A percentile compares a stretch with the other conserved stretches of the same genome.
Evolutionary conservation across 495 filamentous ascomycete genomes (phyloP).

Genomic region (Astrothelium macrocarpum): DNA sequence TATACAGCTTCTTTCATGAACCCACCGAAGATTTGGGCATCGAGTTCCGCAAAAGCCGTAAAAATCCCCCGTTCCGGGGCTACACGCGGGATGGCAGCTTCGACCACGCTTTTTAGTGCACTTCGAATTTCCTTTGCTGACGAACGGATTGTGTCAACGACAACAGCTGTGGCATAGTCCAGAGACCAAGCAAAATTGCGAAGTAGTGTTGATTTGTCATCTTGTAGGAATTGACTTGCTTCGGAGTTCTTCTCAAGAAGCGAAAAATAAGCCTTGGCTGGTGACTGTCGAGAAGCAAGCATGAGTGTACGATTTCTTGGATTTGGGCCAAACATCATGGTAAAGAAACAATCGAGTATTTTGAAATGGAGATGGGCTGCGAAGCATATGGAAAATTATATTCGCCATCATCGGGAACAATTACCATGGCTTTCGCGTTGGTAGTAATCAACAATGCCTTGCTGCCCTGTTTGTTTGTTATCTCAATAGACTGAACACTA

Average conservation of each 20-base stretch:
- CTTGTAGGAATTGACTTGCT: not conserved
- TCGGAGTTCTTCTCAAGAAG: slow-evolving; percentile 1
- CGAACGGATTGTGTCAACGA: not conserved
- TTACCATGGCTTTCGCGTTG: not conserved
- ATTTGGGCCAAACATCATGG: not conserved
- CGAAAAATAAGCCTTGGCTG: not conserved
- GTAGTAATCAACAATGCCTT: not conserved
- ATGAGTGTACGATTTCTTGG: not conserved
- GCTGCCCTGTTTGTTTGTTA: not conserved
- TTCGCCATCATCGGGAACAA: not conserved
- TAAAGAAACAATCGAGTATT: not conserved
- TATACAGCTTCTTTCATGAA: not conserved
- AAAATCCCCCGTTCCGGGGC: not conserved
- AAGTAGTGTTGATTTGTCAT: not conserved
- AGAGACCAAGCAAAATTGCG: not conserved
- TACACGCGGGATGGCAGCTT: not conserved
- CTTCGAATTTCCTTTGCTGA: not conserved
- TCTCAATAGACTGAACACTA: not conserved
- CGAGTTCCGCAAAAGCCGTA: not conserved
- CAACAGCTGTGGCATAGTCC: not conserved
- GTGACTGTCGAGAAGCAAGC: not conserved
- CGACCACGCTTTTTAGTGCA: not conserved
- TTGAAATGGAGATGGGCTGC: not conserved
- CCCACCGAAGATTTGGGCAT: not conserved
- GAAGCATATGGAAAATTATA: not conserved